These are phyloP conservation scores for Paspalum notatum DNA, from an alignment of 176 grass and related monocot genomes.

Conservation along the genomic window DNA sequence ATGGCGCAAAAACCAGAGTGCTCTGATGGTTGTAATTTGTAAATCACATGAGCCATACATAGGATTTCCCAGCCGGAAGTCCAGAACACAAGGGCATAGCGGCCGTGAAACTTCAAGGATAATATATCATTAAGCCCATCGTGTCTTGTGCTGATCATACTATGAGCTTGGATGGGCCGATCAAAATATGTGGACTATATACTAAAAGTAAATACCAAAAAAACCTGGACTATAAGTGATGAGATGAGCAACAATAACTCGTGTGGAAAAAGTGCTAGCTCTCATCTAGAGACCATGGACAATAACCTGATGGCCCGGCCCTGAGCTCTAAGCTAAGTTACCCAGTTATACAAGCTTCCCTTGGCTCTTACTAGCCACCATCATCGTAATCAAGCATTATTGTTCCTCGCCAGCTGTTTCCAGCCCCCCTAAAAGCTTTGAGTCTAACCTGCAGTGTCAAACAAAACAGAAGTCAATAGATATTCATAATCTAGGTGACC, in stretches of 20 bases:
- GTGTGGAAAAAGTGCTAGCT: neutral
- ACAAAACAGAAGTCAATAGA: constrained; percentile 27
- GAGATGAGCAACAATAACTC: constrained; percentile 5
- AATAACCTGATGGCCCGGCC: neutral
- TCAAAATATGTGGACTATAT: constrained; percentile 30
- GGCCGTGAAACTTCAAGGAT: neutral
- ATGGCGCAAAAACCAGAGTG: neutral
- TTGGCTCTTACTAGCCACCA: constrained; percentile 1
- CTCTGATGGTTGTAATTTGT: constrained; percentile 15
- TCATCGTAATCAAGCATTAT: neutral
- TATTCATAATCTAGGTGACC: neutral
- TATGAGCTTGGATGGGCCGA: neutral
- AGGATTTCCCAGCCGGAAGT: neutral
- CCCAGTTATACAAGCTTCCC: constrained; percentile 10
- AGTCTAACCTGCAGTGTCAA: constrained; percentile 46
- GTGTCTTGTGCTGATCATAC: constrained; percentile 4
- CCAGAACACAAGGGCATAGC: neutral
- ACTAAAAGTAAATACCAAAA: constrained; percentile 32
- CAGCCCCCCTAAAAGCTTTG: neutral
- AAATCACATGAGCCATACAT: constrained; percentile 4
- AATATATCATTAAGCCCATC: neutral
- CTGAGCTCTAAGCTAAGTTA: constrained; percentile 39
- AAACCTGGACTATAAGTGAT: constrained; percentile 19
- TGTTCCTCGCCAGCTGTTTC: neutral
- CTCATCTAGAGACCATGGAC: constrained; percentile 9